A percentile compares a stretch with the other conserved stretches of the same genome.
Evolutionary conservation across 768 basidiomycete genomes (phyloP).

Genomic region (Mycena leptocephala): DNA sequence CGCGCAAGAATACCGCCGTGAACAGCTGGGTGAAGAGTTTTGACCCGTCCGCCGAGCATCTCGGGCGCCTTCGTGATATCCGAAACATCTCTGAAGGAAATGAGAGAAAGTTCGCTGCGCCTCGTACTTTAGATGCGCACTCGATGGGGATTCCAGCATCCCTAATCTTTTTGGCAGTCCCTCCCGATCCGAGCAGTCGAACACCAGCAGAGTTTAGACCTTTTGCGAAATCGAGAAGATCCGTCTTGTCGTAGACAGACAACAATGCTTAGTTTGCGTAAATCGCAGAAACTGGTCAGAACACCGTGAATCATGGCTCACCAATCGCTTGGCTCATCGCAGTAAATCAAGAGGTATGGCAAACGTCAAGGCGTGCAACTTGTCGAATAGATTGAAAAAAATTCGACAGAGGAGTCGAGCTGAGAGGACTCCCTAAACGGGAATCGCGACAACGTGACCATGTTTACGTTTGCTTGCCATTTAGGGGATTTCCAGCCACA

Average conservation of each 20-base stretch:
- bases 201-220: conserved; percentile 89
- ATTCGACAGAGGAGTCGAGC: no score
- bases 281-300: background rate
- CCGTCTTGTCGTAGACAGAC: conserved; percentile 97
- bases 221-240: conserved; percentile 89
- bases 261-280: conserved; percentile 75
- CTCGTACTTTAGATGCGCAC: conserved; percentile 65
- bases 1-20: conserved; percentile 98
- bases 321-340: conserved; percentile 40
- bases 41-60: conserved; percentile 98
- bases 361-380: background rate
- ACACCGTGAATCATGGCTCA: conserved; percentile 11
- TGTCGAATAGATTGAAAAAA: background rate
- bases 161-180: conserved; percentile 97
- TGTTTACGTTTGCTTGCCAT: background rate
- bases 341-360: background rate
- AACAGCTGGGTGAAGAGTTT: conserved; percentile 97
- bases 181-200: conserved; percentile 93
- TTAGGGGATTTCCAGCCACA: no score
- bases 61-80: conserved; percentile 98
- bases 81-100: conserved; percentile 87
- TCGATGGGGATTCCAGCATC: conserved; percentile 93
- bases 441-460: background rate
- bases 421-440: no score
- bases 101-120: background rate